Evolutionary conservation across 257 asterid genomes (phyloP).

Genomic region (Cinchona pubescens): DNA sequence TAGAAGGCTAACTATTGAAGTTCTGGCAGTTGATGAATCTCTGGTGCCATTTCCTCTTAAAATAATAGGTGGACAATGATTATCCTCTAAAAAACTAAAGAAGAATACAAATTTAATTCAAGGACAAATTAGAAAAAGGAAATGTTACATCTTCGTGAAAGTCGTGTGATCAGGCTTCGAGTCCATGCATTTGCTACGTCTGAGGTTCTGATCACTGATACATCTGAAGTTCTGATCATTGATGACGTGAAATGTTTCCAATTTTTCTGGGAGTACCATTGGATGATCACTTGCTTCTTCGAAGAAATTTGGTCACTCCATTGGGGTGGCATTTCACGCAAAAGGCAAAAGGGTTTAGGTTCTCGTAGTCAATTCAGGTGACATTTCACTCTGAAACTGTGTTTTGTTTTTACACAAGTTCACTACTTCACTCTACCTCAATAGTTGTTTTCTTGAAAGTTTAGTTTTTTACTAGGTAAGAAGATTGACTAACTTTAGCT

Average conservation of each 20-base stretch:
- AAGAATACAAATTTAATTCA: not conserved
- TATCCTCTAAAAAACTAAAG: not conserved
- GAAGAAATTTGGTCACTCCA: too few species aligned
- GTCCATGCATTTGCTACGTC: not conserved
- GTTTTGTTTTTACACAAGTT: not conserved
- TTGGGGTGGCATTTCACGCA: too few species aligned
- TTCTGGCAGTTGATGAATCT: not conserved
- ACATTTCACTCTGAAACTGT: not conserved
- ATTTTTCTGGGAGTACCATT: not conserved
- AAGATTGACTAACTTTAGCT: not conserved
- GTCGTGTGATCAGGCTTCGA: not conserved
- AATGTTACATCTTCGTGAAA: too few species aligned
- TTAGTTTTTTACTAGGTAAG: not conserved
- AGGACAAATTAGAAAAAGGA: not conserved
- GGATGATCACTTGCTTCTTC: too few species aligned
- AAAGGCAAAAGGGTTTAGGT: too few species aligned
- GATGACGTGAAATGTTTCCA: not conserved
- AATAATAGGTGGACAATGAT: not conserved
- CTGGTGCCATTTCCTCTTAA: not conserved
- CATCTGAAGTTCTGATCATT: not conserved
- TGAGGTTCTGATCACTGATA: not conserved
- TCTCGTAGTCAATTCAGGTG: not conserved
- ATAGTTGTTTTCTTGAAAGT: not conserved
- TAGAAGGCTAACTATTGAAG: not conserved
- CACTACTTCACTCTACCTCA: not conserved